Conservation (phyloP, 805 yeast species). For the Candida dajiaensis region DNA sequence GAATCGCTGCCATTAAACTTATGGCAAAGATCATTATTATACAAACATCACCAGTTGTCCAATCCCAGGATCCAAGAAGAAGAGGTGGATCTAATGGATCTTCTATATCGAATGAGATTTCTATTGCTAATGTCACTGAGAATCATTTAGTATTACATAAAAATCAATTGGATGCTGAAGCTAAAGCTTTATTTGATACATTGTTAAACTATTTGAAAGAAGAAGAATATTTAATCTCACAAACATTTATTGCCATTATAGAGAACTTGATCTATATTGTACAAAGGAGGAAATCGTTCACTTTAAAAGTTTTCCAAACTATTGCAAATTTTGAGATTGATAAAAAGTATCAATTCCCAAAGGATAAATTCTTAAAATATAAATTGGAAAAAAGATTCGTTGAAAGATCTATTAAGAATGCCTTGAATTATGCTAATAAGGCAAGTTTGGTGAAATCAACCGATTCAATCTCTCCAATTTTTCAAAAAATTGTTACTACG, state of each 20-base stretch:
- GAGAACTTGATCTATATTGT: constrained; percentile 59
- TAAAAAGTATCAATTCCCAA: constrained; percentile 43
- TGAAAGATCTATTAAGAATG: constrained; percentile 50
- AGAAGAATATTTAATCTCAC: constrained; percentile 48
- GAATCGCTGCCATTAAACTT: constrained; percentile 68
- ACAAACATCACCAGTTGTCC: constrained; percentile 38
- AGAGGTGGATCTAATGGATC: constrained; percentile 7
- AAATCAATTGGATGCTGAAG: constrained; percentile 59
- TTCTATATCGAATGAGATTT: constrained; percentile 18
- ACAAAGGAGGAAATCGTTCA: constrained; percentile 57
- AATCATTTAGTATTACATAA: constrained; percentile 63
- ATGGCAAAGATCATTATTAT: constrained; percentile 52
- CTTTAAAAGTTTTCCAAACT: constrained; percentile 49
- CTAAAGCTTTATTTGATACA: constrained; percentile 60
- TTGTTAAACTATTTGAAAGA: constrained; percentile 51
- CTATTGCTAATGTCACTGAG: constrained; percentile 18
- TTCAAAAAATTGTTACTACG: constrained; percentile 16
- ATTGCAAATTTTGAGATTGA: constrained; percentile 59
- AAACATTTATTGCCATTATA: constrained; percentile 60
- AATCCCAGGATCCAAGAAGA: constrained; percentile 21
- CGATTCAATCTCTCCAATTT: constrained; percentile 12
- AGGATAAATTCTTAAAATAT: constrained; percentile 30
- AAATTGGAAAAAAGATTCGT: constrained; percentile 57
- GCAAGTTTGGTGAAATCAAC: constrained; percentile 24
- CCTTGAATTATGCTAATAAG: constrained; percentile 35